Conservation (phyloP, 805 yeast genomes). For the Cyberlindnera meyerae region DNA sequence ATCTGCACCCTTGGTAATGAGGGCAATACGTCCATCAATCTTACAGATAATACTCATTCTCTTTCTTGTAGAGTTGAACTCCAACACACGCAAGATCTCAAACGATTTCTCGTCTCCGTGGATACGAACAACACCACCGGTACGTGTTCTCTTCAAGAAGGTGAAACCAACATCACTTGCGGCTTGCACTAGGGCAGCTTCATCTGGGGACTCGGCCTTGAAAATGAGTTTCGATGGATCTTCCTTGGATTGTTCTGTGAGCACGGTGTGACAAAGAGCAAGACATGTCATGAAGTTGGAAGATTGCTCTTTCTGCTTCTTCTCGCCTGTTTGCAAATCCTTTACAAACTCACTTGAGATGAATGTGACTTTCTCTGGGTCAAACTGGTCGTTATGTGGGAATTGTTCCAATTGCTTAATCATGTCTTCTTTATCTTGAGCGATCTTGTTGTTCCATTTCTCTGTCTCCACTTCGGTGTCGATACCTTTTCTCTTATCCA, state of each 20-base stretch:
- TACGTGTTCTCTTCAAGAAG: constrained; percentile 62
- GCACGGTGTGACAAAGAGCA: constrained; percentile 73
- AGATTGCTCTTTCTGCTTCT: constrained; percentile 50
- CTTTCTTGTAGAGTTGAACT: constrained; percentile 78
- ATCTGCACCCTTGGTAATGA: constrained; percentile 83
- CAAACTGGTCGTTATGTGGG: constrained; percentile 35
- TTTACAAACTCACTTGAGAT: constrained; percentile 59
- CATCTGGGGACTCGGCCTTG: constrained; percentile 86
- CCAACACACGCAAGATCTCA: constrained; percentile 62
- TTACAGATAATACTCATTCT: constrained; percentile 80
- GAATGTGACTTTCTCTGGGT: constrained; percentile 60
- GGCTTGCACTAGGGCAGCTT: constrained; percentile 77
- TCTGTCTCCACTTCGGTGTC: constrained; percentile 58
- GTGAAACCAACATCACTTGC: constrained; percentile 74
- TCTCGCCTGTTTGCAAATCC: constrained; percentile 44
- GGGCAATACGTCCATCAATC: constrained; percentile 52
- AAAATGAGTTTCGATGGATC: constrained; percentile 51
- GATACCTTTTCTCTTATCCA: constrained; percentile 69
- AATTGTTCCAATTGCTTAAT: constrained; percentile 35
- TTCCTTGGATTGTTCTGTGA: constrained; percentile 62
- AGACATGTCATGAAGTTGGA: constrained; percentile 72
- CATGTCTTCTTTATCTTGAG: constrained; percentile 55
- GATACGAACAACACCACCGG: constrained; percentile 58
- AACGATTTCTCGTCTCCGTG: constrained; percentile 68
- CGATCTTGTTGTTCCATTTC: constrained; percentile 46